Evolutionary conservation across 129 eudicot genomes (phyloP), one percentile per base, ranked within the genome.

Genomic region (Deinandra increscens): DNA sequence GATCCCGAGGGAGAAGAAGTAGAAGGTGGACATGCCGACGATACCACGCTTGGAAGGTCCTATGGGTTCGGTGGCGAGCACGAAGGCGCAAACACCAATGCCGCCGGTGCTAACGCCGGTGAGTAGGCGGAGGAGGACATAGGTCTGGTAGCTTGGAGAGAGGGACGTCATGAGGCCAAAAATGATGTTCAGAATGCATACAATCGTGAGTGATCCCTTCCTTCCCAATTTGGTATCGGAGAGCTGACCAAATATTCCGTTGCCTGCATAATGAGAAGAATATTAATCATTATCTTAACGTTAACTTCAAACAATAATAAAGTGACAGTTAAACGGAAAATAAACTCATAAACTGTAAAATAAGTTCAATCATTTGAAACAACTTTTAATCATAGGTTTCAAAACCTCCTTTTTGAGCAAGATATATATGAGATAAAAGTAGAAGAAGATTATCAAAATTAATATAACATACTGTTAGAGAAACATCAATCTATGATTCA

Each of bases 11-110:
- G 96, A 92, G 89, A 86, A 92, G 83, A 92, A 92, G 69, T 92
- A 92, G 81, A 89, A 92, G 51, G 96, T 89, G 60, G 98, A 92
- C 96, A 89, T 89, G 33, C 98, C 98, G 7, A 88, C 95, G 2
- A 81, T 18, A 38, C 96, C 98, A 3, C 96, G 92, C 67, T 79
- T 86, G 48, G 84, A 17, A 8, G 91, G 98, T 51, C 96, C 96
- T 1, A 89, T 70, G 38, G 96, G 96, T 54, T 92, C 96, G 7
- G 91, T 89, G 70, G 98, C 87, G 0, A 92, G 96, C 71, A 92
- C 96, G 33, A 88, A 92, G 12, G 95, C 83, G n/a, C 98, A 88
- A 7, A 89, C 81, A 70, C 96, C 98, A 2, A 78, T 89, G 0
- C 98, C 98, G 10, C 98, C 96, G 0, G 82, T 89, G 80, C 96